phyloP scores from a whole-genome alignment of 1,284 basidiomycete species.

The Ustilago sp. region DNA sequence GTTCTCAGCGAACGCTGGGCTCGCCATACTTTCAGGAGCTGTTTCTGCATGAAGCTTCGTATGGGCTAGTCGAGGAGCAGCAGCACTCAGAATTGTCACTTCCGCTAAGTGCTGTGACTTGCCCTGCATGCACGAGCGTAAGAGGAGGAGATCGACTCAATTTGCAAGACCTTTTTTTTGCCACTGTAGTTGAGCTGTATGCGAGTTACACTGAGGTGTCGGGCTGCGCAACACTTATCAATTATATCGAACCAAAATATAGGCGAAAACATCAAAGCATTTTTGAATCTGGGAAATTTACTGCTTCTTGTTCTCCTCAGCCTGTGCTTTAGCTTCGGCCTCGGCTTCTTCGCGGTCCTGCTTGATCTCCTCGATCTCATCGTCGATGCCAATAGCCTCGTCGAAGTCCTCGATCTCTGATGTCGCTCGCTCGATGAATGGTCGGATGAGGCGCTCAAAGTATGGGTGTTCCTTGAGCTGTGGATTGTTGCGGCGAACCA shows the following conservation, averaged over 20 bases:
- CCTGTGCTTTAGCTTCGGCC: constrained; percentile 49
- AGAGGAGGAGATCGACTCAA: too few species aligned
- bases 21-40: background rate
- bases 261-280: background rate
- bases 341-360: constrained; percentile 65
- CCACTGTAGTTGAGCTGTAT: too few species aligned
- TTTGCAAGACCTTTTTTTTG: too few species aligned
- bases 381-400: constrained; percentile 71
- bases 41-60: background rate
- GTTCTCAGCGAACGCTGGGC: background rate
- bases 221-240: background rate
- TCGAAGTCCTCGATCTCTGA: constrained; percentile 70
- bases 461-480: constrained; percentile 71
- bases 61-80: background rate
- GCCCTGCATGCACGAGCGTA: too few species aligned
- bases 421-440: constrained; percentile 72
- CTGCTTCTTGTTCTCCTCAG: constrained; percentile 34
- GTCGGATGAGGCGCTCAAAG: constrained; percentile 74
- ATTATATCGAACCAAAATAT: constrained; percentile 1
- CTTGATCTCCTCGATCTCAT: constrained; percentile 71
- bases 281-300: background rate
- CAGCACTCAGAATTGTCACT: background rate
- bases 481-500: constrained; percentile 67
- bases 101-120: background rate
- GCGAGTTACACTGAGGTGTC: too few species aligned